phyloP scores from a whole-genome alignment of 495 filamentous ascomycete genomes.

The Glutinoglossum americanum region DNA sequence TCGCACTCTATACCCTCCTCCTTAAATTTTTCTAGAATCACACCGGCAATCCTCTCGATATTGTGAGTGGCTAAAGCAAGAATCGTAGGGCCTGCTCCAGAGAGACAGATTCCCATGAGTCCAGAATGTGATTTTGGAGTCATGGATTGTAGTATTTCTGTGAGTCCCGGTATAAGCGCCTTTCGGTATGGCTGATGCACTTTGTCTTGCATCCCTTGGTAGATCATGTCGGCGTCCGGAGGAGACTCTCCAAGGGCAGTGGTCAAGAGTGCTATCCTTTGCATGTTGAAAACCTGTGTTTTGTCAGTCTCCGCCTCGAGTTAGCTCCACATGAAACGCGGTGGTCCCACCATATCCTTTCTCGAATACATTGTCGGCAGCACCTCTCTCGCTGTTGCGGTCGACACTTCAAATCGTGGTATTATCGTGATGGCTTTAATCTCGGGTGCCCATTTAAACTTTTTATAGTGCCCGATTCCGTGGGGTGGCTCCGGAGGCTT shows the following conservation, averaged over 20 bases:
- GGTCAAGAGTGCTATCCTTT: conserved; percentile 72
- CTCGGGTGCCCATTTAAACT: conserved; percentile 75
- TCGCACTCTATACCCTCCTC: conserved; percentile 52
- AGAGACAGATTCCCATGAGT: conserved; percentile 77
- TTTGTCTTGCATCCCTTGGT: conserved; percentile 92
- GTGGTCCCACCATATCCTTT: conserved; percentile 42
- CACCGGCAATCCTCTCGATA: conserved; percentile 63
- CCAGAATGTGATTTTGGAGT: conserved; percentile 69
- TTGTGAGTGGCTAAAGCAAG: conserved; percentile 73
- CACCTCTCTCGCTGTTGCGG: conserved; percentile 65
- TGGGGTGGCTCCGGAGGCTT: conserved; percentile 69
- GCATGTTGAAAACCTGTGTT: conserved; percentile 68
- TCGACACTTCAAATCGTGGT: conserved; percentile 81
- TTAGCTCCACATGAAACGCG: conserved; percentile 13
- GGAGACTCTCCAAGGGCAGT: conserved; percentile 68
- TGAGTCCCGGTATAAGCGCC: conserved; percentile 70
- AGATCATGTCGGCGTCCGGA: conserved; percentile 82
- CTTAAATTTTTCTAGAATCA: conserved; percentile 47
- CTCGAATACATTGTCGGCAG: conserved; percentile 55
- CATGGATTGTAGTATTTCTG: conserved; percentile 72
- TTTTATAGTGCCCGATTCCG: conserved; percentile 80
- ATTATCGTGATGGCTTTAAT: conserved; percentile 92
- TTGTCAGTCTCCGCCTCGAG: background rate
- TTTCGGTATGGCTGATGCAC: conserved; percentile 88
- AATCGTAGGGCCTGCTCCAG: conserved; percentile 85